These are phyloP conservation scores for Lojkania enalia DNA, from an alignment of 2,329 filamentous ascomycete genomes.

Conservation along the genomic window DNA sequence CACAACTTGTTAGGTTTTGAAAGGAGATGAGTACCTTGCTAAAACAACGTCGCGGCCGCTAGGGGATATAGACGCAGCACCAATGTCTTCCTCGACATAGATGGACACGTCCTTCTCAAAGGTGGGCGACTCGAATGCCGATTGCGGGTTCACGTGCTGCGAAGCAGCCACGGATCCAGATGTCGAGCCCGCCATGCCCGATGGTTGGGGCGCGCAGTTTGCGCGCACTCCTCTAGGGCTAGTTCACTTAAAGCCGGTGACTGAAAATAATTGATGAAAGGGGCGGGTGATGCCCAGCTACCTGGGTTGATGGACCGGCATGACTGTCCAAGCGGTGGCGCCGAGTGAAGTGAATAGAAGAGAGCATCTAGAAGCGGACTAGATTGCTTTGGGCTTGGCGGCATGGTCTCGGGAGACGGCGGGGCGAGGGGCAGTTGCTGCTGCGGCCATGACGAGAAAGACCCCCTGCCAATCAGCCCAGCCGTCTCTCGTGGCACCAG, in stretches of 20 bases:
- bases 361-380: not conserved
- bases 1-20: not conserved
- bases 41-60: conserved; percentile 88
- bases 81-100: conserved; percentile 75
- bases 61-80: conserved; percentile 90
- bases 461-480: not conserved
- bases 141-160: conserved; percentile 34
- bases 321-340: not conserved
- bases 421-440: not conserved
- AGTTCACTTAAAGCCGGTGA: too few species aligned
- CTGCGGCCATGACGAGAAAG: not conserved
- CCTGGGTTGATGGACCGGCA: not conserved
- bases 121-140: conserved; percentile 80
- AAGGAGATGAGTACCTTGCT: conserved; percentile 70
- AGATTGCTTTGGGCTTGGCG: not conserved
- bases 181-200: too few species aligned
- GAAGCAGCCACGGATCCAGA: not conserved
- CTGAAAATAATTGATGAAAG: too few species aligned
- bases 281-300: not conserved
- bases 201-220: too few species aligned
- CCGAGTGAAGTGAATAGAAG: not conserved
- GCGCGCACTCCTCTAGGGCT: too few species aligned
- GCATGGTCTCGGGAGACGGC: not conserved
- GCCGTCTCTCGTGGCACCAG: not conserved
- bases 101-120: conserved; percentile 86